Evolutionary conservation across 164 flowering plant species (phyloP).

Genomic region (Santalum album): DNA sequence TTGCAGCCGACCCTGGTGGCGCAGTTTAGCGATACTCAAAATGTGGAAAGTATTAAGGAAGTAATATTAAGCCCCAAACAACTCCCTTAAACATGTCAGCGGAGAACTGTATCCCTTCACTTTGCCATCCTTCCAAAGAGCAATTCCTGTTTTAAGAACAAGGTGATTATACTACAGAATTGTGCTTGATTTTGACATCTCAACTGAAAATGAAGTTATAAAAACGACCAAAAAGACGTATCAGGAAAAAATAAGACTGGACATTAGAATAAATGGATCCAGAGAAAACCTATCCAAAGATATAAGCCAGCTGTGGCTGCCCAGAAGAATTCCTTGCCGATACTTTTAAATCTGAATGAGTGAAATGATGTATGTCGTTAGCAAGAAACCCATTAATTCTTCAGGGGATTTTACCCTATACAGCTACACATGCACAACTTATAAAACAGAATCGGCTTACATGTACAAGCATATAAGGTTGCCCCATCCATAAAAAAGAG

Average conservation of each 20-base stretch:
- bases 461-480: conserved; percentile 68
- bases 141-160: conserved; percentile 37
- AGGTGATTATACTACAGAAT: background rate
- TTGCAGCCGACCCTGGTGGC: too few relatives aligned
- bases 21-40: too few relatives aligned
- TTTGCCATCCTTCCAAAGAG: conserved; percentile 68
- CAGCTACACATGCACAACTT: background rate
- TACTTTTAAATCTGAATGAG: conserved; percentile 52
- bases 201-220: background rate
- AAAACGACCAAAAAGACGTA: too few relatives aligned
- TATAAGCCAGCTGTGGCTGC: conserved; percentile 60
- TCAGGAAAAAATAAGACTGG: background rate
- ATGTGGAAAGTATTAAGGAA: too few relatives aligned
- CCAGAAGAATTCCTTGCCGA: conserved; percentile 70
- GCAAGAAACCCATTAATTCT: background rate
- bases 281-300: conserved; percentile 60
- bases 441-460: conserved; percentile 24
- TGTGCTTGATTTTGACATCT: background rate
- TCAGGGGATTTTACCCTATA: background rate
- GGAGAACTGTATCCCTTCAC: conserved; percentile 66
- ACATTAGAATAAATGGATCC: background rate
- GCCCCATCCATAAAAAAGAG: conserved; percentile 80
- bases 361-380: conserved; percentile 8
- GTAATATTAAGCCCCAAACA: too few relatives aligned
- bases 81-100: conserved; percentile 14